Evolutionary conservation across 768 basidiomycete genomes (phyloP), one percentile per base, ranked within the genome.

Genomic region (Phylloporus arenicola): DNA sequence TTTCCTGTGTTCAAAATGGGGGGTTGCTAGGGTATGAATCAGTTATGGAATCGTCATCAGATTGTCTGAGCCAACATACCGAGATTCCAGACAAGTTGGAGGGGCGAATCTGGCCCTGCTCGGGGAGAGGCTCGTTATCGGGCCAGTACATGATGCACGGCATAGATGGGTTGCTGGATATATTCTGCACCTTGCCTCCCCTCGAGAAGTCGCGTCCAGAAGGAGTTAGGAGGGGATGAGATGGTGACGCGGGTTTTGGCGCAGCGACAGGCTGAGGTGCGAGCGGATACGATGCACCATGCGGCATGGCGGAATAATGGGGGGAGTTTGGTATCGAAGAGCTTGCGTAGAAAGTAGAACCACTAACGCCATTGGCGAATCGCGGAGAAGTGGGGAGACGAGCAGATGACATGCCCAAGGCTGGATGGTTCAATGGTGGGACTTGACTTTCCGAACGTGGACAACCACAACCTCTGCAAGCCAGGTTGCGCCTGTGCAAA

Each of bases 81-180:
- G 80, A 73, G 31, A 82, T 57, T 16, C 81, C 81, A 45, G 72
- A 68, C 16, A 84, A 68, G 19, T 62, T 73, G 52, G 70, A 75
- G 0, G 85, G 87, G 3, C 87, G 74, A 51, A 85, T 86, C 70
- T 92, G 90, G 12, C 86, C 81, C 63, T 81, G 83, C 57, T 87
- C 84, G 1, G 90, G 90, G 53, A 88, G 73, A 4, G 86, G 78
- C 62, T 92, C 90, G 58, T 92, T 92, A 65, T 91, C 89, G 5
- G 90, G 89, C 90, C 90, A 92, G 59, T 85, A 92, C 82, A 92
- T 84, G 70, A 90, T 75, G 58, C 89, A 89, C 4, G 89, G 86
- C 25, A 72, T 59, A 43, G 82, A 64, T 17, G 88, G 86, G 63
- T 92, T 87, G 34, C 58, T 71, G 24, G 87, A 90, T 52, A 92